These are phyloP conservation scores for Rhizopus stolonifer DNA, from an alignment of 371 early-diverging fungal genomes.

Conservation along the genomic window DNA sequence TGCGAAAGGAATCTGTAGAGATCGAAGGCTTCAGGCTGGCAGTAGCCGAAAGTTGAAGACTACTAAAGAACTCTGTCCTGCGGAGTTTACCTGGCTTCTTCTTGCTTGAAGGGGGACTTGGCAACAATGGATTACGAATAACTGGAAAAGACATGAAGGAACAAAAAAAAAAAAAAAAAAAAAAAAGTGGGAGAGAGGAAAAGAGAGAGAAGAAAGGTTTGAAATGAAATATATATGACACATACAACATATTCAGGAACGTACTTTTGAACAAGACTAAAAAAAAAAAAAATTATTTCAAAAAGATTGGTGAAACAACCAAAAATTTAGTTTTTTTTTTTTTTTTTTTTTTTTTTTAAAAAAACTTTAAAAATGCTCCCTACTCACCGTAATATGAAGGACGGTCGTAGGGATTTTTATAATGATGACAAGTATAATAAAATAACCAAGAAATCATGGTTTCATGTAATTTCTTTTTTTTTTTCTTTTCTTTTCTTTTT, in stretches of 20 bases:
- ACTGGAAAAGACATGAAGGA: slow-evolving; percentile 24
- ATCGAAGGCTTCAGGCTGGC: slow-evolving; percentile 19
- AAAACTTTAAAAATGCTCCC: slow-evolving; percentile 32
- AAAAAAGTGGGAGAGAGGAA: background rate
- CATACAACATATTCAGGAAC: slow-evolving; percentile 1
- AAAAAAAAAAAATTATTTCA: background rate
- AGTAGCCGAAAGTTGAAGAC: slow-evolving; percentile 13
- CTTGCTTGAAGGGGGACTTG: slow-evolving; percentile 24
- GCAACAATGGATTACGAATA: slow-evolving; percentile 25
- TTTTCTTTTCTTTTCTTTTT: background rate
- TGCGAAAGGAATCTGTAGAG: slow-evolving; percentile 17
- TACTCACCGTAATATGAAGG: slow-evolving; percentile 33
- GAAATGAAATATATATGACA: background rate
- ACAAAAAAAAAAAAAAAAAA: slow-evolving; percentile 1
- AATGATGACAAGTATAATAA: slow-evolving; percentile 28
- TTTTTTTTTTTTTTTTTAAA: slow-evolving; percentile 5
- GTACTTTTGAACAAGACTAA: background rate
- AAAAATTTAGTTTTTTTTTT: slow-evolving; percentile 1
- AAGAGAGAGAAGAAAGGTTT: background rate
- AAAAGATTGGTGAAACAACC: background rate
- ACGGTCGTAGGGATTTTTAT: slow-evolving; percentile 31
- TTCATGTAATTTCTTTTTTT: slow-evolving; percentile 3
- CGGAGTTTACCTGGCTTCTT: slow-evolving; percentile 12
- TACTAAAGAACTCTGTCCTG: slow-evolving; percentile 18
- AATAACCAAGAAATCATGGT: background rate